Percentiles rank a stretch among this genome's conserved stretches.
Conservation (phyloP, 306 rosid species). For the Castanea crenata region DNA sequence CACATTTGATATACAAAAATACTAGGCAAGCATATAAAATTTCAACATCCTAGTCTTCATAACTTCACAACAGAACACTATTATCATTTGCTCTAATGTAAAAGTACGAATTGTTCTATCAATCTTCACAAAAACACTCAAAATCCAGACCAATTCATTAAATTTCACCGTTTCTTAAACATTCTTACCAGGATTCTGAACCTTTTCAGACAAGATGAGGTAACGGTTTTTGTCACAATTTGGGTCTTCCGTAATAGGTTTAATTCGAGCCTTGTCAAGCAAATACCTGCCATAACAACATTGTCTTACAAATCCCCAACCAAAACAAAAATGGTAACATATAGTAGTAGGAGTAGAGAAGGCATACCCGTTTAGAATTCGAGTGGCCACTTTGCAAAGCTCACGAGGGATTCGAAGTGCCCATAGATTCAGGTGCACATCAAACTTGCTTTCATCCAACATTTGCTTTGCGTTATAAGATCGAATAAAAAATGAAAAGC, state of each 20-base stretch:
- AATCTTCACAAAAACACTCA: background rate
- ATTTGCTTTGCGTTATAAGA: slow-evolving; percentile 12
- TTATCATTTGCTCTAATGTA: background rate
- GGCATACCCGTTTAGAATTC: slow-evolving; percentile 66
- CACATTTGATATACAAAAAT: background rate
- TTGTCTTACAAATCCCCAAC: background rate
- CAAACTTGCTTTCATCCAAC: slow-evolving; percentile 76
- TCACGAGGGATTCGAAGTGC: slow-evolving; percentile 93
- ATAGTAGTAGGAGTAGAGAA: no score
- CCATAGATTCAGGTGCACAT: slow-evolving; percentile 56
- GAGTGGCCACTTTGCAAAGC: slow-evolving; percentile 68
- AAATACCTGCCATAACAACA: slow-evolving; percentile 48
- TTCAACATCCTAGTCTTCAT: background rate
- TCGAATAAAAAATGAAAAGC: background rate
- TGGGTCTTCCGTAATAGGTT: slow-evolving; percentile 83
- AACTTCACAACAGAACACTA: background rate
- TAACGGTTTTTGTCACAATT: slow-evolving; percentile 60
- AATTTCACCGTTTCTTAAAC: background rate
- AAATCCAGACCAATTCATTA: background rate
- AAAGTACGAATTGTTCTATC: background rate
- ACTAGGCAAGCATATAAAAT: background rate
- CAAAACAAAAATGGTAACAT: no score
- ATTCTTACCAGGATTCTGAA: slow-evolving; percentile 59
- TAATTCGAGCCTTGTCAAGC: slow-evolving; percentile 81
- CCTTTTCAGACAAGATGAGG: slow-evolving; percentile 64